Conservation (phyloP, 163 green algal species). For the Chlorella variabilis region DNA sequence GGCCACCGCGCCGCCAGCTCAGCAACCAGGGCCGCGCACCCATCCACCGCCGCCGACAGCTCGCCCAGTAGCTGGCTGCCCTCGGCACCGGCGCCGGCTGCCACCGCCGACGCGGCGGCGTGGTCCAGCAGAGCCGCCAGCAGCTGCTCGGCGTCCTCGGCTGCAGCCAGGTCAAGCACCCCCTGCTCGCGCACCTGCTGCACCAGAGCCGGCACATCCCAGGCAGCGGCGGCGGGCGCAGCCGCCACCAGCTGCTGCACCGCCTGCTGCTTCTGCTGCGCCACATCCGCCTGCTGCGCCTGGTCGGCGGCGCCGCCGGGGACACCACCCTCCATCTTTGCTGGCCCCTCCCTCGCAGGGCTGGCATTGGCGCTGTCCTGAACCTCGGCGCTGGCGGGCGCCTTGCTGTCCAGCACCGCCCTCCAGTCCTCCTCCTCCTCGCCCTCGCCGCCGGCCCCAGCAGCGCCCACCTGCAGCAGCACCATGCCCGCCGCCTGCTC, state of each 20-base stretch:
- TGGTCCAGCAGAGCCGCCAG: not conserved
- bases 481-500: not conserved
- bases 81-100: not conserved
- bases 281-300: not conserved
- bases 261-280: not conserved
- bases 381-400: not conserved
- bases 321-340: not conserved
- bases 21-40: not conserved
- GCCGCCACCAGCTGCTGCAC: not conserved
- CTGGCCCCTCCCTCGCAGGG: too few relatives aligned
- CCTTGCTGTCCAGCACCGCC: conserved; percentile 14
- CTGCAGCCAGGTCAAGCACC: not conserved
- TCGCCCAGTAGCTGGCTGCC: not conserved
- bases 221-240: not conserved
- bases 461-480: not conserved
- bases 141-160: not conserved
- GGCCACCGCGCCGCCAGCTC: not conserved
- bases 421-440: conserved; percentile 19
- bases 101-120: not conserved
- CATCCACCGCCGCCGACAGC: not conserved
- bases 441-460: not conserved
- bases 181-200: not conserved
- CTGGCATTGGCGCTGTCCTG: conserved; percentile 21
- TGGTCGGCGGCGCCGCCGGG: too few relatives aligned
- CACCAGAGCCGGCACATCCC: not conserved